Evolutionary conservation across 2,329 filamentous ascomycete species (phyloP), one percentile per base, ranked within the genome.

Genomic region (Microsporum ferrugineum): DNA sequence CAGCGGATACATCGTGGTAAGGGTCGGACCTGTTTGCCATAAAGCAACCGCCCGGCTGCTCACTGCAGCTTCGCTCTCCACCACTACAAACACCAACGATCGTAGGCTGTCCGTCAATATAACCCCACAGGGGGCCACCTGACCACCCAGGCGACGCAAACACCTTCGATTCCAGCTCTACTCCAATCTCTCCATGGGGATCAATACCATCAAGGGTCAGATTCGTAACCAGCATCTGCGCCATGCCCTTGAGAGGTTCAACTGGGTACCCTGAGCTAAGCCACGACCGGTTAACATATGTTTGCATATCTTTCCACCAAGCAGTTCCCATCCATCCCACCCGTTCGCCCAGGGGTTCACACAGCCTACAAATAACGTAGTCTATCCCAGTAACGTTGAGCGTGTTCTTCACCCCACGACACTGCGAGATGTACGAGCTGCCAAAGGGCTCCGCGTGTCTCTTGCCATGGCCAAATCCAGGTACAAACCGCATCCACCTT

Each of bases 261-360:
- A 62, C 58, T 17, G 66, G 66, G 56, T 68, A 68, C 8, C 66
- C 66, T 14, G 65, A 66, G 59, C 65, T 68, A 36, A 59, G 60
- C 66, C 66, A 68, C 45, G 58, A 23, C 12, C 61, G 47, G 39
- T 56, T 45, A 56, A 62, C 59, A 55, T 68, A 68, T 12, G 41
- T 29, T 5, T 41, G 29, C 14, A 57, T 59, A 39, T 66, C 61
- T 5, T 57, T 57, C 65, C 64, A 66, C 66, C 66, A 68, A 38
- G 62, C 59, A 29, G 66, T 68, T 1, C 65, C 65, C 65, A 68
- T 66, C 66, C 66, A 68, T n/a, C 66, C 66, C n/a, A 63, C 55
- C 45, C 45, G 49, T 6, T 68, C 64, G 34, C 66, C 66, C 8
- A 68, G 63, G 3, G 66, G 64, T 27, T 68, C 61, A 45, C 66